Evolutionary conservation across 2,329 filamentous ascomycete genomes (phyloP).

Genomic region (Cytospora piceae): DNA sequence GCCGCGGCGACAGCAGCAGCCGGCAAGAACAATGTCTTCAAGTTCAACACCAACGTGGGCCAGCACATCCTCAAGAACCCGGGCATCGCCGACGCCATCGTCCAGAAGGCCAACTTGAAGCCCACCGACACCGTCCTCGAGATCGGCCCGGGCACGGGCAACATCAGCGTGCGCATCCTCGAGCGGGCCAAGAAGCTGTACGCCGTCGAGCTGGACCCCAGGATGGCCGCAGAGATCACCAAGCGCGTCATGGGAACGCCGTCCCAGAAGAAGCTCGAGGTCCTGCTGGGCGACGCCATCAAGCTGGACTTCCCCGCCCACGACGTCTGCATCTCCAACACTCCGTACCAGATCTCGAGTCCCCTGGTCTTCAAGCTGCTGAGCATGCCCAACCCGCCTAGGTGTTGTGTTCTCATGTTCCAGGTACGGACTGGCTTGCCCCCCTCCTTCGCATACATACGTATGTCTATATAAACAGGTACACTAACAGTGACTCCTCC

Average conservation of each 20-base stretch:
- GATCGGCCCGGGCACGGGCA: constrained; percentile 88
- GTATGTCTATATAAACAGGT: constrained; percentile 61
- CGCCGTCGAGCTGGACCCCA: constrained; percentile 87
- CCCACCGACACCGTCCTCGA: constrained; percentile 90
- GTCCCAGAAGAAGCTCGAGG: constrained; percentile 79
- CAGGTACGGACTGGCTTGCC: constrained; percentile 53
- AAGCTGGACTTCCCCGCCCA: constrained; percentile 76
- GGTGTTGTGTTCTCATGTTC: constrained; percentile 90
- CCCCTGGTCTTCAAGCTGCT: constrained; percentile 89
- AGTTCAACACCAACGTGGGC: constrained; percentile 91
- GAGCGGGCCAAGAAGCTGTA: constrained; percentile 82
- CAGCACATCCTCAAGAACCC: constrained; percentile 92
- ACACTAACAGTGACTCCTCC: background rate
- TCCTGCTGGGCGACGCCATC: constrained; percentile 90
- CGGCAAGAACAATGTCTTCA: constrained; percentile 83
- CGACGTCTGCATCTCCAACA: constrained; percentile 82
- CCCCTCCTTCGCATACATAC: no score
- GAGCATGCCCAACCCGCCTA: constrained; percentile 77
- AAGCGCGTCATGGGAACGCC: constrained; percentile 92
- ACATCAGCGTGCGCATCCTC: constrained; percentile 83
- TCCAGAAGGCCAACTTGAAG: constrained; percentile 86
- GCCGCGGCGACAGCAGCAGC: constrained; percentile 33
- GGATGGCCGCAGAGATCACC: constrained; percentile 50
- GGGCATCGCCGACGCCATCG: constrained; percentile 73
- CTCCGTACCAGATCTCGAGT: constrained; percentile 69